Evolutionary conservation across 805 yeast genomes (phyloP).

Genomic region (Diddensiella santjacobensis): DNA sequence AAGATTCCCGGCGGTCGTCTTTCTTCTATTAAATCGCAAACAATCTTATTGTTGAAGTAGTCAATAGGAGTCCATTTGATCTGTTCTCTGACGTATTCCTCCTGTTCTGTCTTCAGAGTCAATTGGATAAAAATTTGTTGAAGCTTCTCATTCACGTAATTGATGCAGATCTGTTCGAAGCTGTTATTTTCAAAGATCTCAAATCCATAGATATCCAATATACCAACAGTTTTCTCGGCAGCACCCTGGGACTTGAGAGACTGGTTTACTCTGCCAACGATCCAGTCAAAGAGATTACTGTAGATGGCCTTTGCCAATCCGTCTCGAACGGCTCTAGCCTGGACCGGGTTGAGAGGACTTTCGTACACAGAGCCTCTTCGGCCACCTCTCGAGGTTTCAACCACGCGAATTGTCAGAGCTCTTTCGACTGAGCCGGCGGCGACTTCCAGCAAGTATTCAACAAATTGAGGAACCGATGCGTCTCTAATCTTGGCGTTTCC

Average conservation of each 20-base stretch:
- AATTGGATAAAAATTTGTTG: conserved; percentile 96
- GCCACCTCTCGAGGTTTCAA: conserved; percentile 89
- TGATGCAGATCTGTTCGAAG: conserved; percentile 92
- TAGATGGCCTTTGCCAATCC: conserved; percentile 94
- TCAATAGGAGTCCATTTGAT: conserved; percentile 97
- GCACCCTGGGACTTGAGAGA: conserved; percentile 56
- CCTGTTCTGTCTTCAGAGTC: conserved; percentile 95
- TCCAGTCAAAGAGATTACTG: conserved; percentile 93
- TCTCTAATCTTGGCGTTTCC: conserved; percentile 84
- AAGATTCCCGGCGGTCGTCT: conserved; percentile 94
- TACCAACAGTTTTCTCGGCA: conserved; percentile 72
- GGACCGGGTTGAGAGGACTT: conserved; percentile 85
- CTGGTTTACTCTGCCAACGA: conserved; percentile 82
- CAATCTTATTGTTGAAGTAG: conserved; percentile 92
- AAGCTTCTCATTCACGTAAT: conserved; percentile 91
- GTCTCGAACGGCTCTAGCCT: conserved; percentile 88
- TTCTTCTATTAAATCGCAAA: conserved; percentile 93
- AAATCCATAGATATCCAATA: conserved; percentile 92
- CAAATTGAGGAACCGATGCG: conserved; percentile 87
- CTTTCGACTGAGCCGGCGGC: conserved; percentile 61
- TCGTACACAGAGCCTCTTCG: conserved; percentile 90
- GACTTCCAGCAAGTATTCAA: conserved; percentile 85
- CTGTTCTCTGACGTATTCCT: conserved; percentile 91
- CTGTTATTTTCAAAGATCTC: conserved; percentile 94
- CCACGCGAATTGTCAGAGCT: conserved; percentile 71